Evolutionary conservation across 2,329 filamentous ascomycete species (phyloP).

Genomic region (Remersonia thermophila): DNA sequence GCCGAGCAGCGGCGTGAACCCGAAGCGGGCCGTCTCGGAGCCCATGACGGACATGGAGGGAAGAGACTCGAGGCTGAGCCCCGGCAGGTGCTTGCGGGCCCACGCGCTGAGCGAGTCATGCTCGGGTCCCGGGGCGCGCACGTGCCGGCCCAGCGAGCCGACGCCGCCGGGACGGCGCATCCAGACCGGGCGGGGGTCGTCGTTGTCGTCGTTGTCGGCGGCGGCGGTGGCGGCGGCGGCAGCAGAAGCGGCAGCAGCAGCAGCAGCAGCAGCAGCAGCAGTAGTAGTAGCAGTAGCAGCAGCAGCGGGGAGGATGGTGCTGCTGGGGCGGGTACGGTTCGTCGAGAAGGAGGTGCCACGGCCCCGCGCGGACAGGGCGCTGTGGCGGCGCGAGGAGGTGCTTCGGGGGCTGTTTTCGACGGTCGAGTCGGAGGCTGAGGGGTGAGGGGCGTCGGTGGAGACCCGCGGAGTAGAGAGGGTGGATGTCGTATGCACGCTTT

Average conservation of each 20-base stretch:
- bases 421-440: conserved; percentile 25
- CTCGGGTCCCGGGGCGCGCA: conserved; percentile 66
- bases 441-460: conserved; percentile 47
- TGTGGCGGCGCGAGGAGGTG: conserved; percentile 30
- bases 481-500: conserved; percentile 58
- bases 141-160: conserved; percentile 61
- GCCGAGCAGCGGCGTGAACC: conserved; percentile 28
- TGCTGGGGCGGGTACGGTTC: conserved; percentile 25
- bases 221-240: no score
- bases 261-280: no score
- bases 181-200: conserved; percentile 40
- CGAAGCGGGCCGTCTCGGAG: conserved; percentile 46
- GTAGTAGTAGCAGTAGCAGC: no score
- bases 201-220: conserved; percentile 5
- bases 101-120: conserved; percentile 75
- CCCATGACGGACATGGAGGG: conserved; percentile 56
- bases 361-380: conserved; percentile 25
- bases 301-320: conserved; percentile 18
- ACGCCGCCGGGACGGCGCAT: conserved; percentile 80
- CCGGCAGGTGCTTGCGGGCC: conserved; percentile 71
- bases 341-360: conserved; percentile 20
- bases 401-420: conserved; percentile 25
- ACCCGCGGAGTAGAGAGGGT: conserved; percentile 54
- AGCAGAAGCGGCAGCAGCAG: no score
- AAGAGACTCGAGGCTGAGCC: conserved; percentile 54